Evolutionary conservation across 768 basidiomycete species (phyloP).

Genomic region (Pleurotus djamor): DNA sequence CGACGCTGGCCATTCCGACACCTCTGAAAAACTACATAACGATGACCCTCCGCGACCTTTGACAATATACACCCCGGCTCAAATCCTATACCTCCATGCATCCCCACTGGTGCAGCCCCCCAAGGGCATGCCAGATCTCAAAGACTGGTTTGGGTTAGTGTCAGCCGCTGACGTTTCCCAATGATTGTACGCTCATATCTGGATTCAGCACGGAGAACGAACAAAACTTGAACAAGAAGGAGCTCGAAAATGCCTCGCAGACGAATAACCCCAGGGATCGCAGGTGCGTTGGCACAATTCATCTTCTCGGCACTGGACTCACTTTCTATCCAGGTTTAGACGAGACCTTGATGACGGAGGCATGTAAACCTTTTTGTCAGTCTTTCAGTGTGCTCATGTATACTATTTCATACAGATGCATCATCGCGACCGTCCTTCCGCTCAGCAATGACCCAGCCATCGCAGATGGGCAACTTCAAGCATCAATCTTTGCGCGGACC

Average conservation of each 20-base stretch:
- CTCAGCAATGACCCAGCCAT: conserved; percentile 72
- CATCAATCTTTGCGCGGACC: conserved; percentile 76
- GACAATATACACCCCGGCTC: conserved; percentile 66
- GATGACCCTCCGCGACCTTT: conserved; percentile 38
- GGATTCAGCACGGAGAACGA: conserved; percentile 55
- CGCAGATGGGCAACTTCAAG: conserved; percentile 93
- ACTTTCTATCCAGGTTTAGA: conserved; percentile 53
- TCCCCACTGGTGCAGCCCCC: conserved; percentile 78
- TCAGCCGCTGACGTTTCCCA: conserved; percentile 12
- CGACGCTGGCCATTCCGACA: conserved; percentile 19
- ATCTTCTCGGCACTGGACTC: background rate
- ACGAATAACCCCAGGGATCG: conserved; percentile 60
- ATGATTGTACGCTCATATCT: conserved; percentile 23
- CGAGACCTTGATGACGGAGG: conserved; percentile 77
- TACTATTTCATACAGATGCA: conserved; percentile 31
- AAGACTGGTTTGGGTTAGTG: conserved; percentile 87
- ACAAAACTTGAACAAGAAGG: conserved; percentile 64
- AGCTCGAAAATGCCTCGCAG: conserved; percentile 52
- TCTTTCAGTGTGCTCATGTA: too few relatives aligned
- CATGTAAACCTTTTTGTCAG: conserved; percentile 20
- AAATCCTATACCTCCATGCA: conserved; percentile 64
- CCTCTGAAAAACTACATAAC: conserved; percentile 24
- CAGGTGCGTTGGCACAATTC: conserved; percentile 42
- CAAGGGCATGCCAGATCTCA: conserved; percentile 74
- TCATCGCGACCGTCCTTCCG: conserved; percentile 68